Percentiles rank a stretch among this genome's conserved stretches.
These are phyloP conservation scores for Astrothelium subdiscretum DNA, from an alignment of 495 filamentous ascomycete genomes.

Conservation along the genomic window DNA sequence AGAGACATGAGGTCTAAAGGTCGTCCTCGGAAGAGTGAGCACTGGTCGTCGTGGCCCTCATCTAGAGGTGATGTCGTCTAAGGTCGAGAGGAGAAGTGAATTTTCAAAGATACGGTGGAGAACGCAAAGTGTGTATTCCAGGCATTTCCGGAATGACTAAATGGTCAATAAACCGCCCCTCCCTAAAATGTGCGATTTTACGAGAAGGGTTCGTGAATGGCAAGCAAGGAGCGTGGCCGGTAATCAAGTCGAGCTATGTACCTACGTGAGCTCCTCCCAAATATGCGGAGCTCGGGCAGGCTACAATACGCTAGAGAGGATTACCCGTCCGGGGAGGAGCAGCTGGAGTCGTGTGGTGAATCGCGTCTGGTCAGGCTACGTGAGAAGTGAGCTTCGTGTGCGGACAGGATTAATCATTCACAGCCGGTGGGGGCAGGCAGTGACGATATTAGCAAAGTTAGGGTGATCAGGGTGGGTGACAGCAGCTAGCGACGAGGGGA, in stretches of 20 bases:
- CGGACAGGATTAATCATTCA: not conserved
- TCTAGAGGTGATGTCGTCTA: not conserved
- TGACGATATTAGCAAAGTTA: not conserved
- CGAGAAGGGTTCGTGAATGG: not conserved
- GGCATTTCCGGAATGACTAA: conserved; percentile 1
- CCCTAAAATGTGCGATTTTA: not conserved
- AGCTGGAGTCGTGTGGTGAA: not conserved
- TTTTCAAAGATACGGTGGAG: not conserved
- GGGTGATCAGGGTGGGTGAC: conserved; percentile 1
- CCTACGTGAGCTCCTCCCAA: not conserved
- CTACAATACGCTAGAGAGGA: not conserved
- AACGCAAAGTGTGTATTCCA: not conserved
- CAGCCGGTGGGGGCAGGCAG: conserved; percentile 2
- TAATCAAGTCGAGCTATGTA: not conserved
- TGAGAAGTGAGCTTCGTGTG: not conserved
- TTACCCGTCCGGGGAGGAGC: not conserved
- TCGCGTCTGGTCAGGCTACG: not conserved
- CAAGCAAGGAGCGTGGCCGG: not conserved
- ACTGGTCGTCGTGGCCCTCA: not conserved
- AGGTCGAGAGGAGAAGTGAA: not conserved
- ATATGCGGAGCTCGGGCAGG: not conserved
- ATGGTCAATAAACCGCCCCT: not conserved
- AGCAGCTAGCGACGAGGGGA: conserved; percentile 1
- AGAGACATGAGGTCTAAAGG: not conserved
- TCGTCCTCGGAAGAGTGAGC: not conserved